A percentile compares a stretch with the other conserved stretches of the same genome.
Conservation (phyloP, 2,329 filamentous ascomycete genomes). For the Coniochaeta sp. region DNA sequence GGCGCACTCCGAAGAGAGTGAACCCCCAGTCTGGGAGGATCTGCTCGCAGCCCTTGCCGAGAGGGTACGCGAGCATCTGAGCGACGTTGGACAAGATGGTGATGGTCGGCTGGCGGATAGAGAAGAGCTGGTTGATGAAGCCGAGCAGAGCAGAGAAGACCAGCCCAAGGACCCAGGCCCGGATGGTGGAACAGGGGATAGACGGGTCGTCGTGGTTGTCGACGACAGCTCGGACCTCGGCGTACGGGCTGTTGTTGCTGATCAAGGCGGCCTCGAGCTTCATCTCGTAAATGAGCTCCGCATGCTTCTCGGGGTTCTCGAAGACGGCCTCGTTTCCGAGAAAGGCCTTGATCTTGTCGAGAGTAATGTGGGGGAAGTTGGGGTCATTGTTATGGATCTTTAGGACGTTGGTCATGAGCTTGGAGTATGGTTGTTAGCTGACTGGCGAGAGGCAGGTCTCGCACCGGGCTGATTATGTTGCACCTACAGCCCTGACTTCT, state of each 20-base stretch:
- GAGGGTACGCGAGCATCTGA: slow-evolving; percentile 47
- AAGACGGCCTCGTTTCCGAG: slow-evolving; percentile 35
- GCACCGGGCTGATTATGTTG: slow-evolving; percentile 13
- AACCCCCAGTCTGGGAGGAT: slow-evolving; percentile 44
- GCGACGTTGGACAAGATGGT: slow-evolving; percentile 47
- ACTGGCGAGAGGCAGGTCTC: background rate
- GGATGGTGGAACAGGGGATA: slow-evolving; percentile 37
- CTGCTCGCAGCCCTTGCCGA: slow-evolving; percentile 43
- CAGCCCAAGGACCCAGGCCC: slow-evolving; percentile 46
- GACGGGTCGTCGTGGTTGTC: slow-evolving; percentile 25
- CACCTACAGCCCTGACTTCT: slow-evolving; percentile 23
- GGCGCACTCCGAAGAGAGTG: slow-evolving; percentile 36
- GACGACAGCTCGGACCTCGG: slow-evolving; percentile 33
- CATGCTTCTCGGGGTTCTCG: slow-evolving; percentile 36
- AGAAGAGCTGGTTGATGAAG: slow-evolving; percentile 51
- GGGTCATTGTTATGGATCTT: slow-evolving; percentile 35
- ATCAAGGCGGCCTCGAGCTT: slow-evolving; percentile 41
- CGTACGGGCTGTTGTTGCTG: slow-evolving; percentile 33
- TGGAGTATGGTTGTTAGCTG: background rate
- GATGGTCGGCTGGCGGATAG: slow-evolving; percentile 48
- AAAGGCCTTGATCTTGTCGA: slow-evolving; percentile 32
- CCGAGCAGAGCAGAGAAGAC: slow-evolving; percentile 40
- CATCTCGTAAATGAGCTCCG: slow-evolving; percentile 43
- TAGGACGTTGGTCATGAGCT: slow-evolving; percentile 27
- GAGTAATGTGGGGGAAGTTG: slow-evolving; percentile 35